Evolutionary conservation across 208 protist species (phyloP).

Genomic region (Trypanosoma grayi): DNA sequence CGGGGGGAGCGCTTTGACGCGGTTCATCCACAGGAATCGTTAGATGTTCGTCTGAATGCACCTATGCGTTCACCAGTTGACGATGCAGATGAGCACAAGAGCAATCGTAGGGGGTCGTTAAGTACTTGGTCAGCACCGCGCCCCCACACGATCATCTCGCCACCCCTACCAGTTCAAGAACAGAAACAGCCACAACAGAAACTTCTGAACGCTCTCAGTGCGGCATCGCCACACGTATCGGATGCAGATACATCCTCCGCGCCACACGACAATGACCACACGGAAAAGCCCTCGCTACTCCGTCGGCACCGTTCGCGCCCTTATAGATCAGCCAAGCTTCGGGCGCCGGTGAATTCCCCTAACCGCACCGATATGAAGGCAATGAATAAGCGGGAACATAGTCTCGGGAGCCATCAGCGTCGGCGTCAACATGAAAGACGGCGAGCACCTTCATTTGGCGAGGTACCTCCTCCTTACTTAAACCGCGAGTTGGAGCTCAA

Average conservation of each 20-base stretch:
- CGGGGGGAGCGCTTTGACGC: not conserved
- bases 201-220: not conserved
- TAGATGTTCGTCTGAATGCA: not conserved
- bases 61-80: not conserved
- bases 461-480: not conserved
- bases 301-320: not conserved
- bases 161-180: not conserved
- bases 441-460: conserved; percentile 8
- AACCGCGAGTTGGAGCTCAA: not conserved
- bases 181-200: not conserved
- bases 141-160: not conserved
- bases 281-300: conserved; percentile 9
- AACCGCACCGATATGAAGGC: not conserved
- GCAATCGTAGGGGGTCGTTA: not conserved
- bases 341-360: not conserved
- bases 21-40: not conserved
- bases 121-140: not conserved
- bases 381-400: not conserved
- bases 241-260: conserved; percentile 9
- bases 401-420: not conserved
- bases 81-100: not conserved
- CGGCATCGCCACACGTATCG: not conserved
- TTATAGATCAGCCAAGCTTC: not conserved
- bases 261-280: conserved; percentile 18
- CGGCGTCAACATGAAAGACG: not conserved